Base-by-base conservation (phyloP, 2,329 filamentous ascomycete genomes). In the Botrytis aclada region DNA sequence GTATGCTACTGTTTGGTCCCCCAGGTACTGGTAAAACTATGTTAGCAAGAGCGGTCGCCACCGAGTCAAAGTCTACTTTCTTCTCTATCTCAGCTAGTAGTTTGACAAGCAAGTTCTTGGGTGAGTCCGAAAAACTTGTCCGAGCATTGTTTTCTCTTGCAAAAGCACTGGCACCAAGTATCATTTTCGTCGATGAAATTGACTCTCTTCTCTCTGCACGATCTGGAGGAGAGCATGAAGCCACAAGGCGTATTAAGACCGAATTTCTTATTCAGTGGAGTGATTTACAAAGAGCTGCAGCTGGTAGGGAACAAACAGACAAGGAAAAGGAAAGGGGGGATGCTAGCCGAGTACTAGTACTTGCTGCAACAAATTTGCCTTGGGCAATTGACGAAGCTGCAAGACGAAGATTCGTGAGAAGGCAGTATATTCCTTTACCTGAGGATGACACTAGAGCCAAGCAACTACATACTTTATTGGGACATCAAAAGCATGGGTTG, bases 11-110 rank as follows among this genome's bases (percentile, higher is more conserved):
- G 1, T 99, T 99, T 80, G 96, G 96, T 0, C 96, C 96, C 1
- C 96, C 96, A 0, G 96, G 96, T n/a, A 99, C 96, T 0, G 96
- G 96, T 70, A 99, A 99, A 83, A 99, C 96, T 0, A 99, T 99
- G 96, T 85, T 99, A 54, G 96, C 96, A 16, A 89, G 96, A 76
- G 94, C 94, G 14, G 95, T 98, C 0, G 96, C 96, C 1, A 98
- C 96, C 0, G 96, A 99, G 82, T 97, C 93, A 2, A 92, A 90
- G 78, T 97, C 94, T 18, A 97, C 97, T 0, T 99, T 98, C 83
- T 98, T 99, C 83, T 97, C 95, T 22, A 97, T 99, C 72, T 97
- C 94, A 8, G 94, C 96, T 25, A 97, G 94, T 80, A 97, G 93
- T 78, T 84, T 99, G 76, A 98, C 95, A 1, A 97, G 93, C 80